Base-by-base conservation (phyloP, 495 filamentous ascomycete genomes). In the Xylaria cubensis region DNA sequence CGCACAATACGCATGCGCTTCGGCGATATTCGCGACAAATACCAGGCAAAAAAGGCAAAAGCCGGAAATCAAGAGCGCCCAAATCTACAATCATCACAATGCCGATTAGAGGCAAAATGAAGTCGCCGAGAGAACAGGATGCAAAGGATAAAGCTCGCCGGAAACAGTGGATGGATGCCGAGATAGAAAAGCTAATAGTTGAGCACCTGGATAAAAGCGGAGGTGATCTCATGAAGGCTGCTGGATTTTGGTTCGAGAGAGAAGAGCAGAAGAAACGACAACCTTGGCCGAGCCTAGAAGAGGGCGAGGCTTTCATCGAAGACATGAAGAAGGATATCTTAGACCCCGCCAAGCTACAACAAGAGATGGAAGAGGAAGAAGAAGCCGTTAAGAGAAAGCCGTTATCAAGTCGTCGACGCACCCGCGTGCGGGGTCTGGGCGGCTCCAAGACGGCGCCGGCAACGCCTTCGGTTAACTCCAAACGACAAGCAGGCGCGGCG, bases 181-280 rank as follows among this genome's bases (percentile, higher is more conserved):
- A 8, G n/a, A 9, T 67, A 19, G 34, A 44, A 24, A 67, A 53
- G 53, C 24, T 36, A 53, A 15, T 3, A 7, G 46, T 10, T 8
- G 64, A 73, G 53, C 42, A 51, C 48, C 67, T 59, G 34, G 21
- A 69, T 8, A 58, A 44, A 42, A 17, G 5, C n/a, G 46, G 32
- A 53, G 32, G 32, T 24, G 32, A 67, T 41, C 29, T 24, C 32
- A 48, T 21, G 8, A 48, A 46, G 39, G 68, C 55, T 39, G 68
- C 32, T 67, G 48, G 34, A 26, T 41, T 41, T 8, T 67, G 29
- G 29, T 53, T 51, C 24, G 64, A 51, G 17, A 51, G 64, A 53
- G 46, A 67, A 41, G 44, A 53, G 19, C 29, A 12, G 32, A 67
- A 55, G 21, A 15, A 4, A n/a, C 44, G 12, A 41, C 44, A 59